These are phyloP conservation scores for Cokeromyces recurvatus DNA, from an alignment of 371 early-diverging fungal species.

Conservation along the genomic window DNA sequence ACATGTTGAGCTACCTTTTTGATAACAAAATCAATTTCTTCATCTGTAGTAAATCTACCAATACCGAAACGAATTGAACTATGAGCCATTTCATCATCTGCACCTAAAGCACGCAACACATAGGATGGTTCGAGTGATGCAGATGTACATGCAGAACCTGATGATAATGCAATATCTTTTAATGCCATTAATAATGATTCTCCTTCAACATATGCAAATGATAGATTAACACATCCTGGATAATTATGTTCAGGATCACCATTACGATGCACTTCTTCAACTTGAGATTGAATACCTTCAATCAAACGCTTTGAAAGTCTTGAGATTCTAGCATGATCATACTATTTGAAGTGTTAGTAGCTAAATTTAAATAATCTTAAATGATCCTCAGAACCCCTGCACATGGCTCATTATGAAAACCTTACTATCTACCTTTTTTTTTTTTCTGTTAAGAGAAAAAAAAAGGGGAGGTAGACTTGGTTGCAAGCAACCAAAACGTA, in stretches of 20 bases:
- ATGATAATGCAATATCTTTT: conserved; percentile 96
- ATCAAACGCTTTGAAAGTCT: conserved; percentile 77
- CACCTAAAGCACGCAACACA: conserved; percentile 97
- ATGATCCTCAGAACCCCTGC: conserved; percentile 67
- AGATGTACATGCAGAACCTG: conserved; percentile 99
- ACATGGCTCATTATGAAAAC: conserved; percentile 51
- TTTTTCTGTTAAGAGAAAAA: no score
- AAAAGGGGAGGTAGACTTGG: no score
- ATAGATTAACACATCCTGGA: conserved; percentile 97
- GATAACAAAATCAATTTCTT: conserved; percentile 93
- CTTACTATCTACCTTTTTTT: conserved; percentile 5
- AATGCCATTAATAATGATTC: conserved; percentile 99
- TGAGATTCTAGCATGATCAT: conserved; percentile 75
- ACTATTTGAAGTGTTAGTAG: no score
- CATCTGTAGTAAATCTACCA: conserved; percentile 97
- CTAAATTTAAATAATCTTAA: no score
- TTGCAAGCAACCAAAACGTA: conserved; percentile 2
- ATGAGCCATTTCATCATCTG: conserved; percentile 98
- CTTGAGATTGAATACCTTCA: conserved; percentile 70
- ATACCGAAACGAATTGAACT: conserved; percentile 98
- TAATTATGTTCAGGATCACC: conserved; percentile 82
- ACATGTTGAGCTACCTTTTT: conserved; percentile 89
- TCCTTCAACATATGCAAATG: conserved; percentile 99
- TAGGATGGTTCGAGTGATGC: conserved; percentile 99
- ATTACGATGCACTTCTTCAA: conserved; percentile 85